Evolutionary conservation across 2,329 filamentous ascomycete species (phyloP), one percentile per base, ranked within the genome.

Genomic region (Fusarium continuum): DNA sequence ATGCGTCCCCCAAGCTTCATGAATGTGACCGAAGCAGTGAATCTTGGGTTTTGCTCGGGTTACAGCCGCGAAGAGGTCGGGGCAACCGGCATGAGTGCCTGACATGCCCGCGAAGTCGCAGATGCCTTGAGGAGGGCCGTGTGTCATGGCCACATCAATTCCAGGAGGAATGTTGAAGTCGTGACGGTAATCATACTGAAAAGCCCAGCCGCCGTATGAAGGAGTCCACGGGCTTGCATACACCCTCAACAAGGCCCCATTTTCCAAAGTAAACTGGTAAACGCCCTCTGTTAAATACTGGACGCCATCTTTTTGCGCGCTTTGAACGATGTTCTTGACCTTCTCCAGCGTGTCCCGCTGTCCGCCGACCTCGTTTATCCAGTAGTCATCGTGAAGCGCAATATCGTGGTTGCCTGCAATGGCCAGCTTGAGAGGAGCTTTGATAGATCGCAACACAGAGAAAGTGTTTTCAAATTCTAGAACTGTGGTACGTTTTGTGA

Each of bases 21-120:
- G 85, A n/a, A 86, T 82, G 58, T 87, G 85, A 0, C 84, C 84
- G 55, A 86, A 87, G 69, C 83, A 86, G 68, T 85, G 82, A 5
- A 87, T 61, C 7, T 70, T 69, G 2, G 84, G 84, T 23, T 73
- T 75, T 2, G 79, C 76, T 0, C 68, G 67, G 2, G 77, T 74
- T 0, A 87, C 67, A 0, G 84, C 81, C 0, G 69, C 70, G 48
- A 85, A 79, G 4, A 87, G 76, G 14, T 76, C 58, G 0, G 65
- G 62, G 55, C 82, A 82, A 17, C 84, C 82, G 16, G 75, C 76
- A 13, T 72, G 68, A 20, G 74, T n/a, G 54, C 60, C 8, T 51
- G 62, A 3, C 67, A 51, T 8, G 25, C 49, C 51, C 5, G 68
- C 65, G 19, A 68, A 61, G 67, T 88, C 84, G 44, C 85, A 70